Conservation (phyloP, 371 early-diverging fungal species). For the Entomophthora muscae region DNA sequence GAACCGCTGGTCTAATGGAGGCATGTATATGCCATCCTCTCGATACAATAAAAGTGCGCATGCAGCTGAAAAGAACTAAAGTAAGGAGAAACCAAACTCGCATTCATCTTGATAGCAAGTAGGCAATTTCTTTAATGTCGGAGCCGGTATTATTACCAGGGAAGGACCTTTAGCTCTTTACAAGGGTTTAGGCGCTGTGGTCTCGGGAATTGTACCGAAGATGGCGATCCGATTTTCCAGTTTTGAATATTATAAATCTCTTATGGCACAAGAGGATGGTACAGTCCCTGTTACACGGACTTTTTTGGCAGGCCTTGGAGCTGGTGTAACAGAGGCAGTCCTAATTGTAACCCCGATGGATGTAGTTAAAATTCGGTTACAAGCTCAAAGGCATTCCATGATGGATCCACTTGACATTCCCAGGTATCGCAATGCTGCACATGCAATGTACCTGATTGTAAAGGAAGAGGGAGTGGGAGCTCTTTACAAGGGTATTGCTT, state of each 20-base stretch:
- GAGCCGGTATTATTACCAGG: conserved; percentile 61
- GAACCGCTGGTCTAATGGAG: conserved; percentile 86
- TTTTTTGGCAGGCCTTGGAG: conserved; percentile 86
- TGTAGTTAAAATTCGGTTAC: conserved; percentile 90
- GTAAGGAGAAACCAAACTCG: too few species aligned
- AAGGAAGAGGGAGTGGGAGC: conserved; percentile 81
- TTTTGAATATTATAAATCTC: conserved; percentile 84
- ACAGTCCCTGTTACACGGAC: conserved; percentile 47
- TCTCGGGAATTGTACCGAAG: conserved; percentile 95
- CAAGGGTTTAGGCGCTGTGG: conserved; percentile 94
- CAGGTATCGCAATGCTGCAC: conserved; percentile 88
- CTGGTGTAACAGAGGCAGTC: conserved; percentile 91
- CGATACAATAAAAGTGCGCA: conserved; percentile 94
- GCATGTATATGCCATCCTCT: conserved; percentile 89
- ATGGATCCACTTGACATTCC: conserved; percentile 91
- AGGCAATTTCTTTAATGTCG: conserved; percentile 63
- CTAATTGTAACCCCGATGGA: conserved; percentile 97
- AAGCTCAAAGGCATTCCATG: conserved; percentile 91
- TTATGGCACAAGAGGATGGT: conserved; percentile 51
- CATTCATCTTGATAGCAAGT: conserved; percentile 17
- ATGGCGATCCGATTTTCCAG: conserved; percentile 96
- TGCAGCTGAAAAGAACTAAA: conserved; percentile 42
- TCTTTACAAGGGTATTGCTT: conserved; percentile 86
- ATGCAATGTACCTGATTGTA: conserved; percentile 79
- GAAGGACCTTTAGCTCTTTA: conserved; percentile 85